Base-by-base conservation (phyloP, 176 grass and related monocot species). In the Canna indica region DNA sequence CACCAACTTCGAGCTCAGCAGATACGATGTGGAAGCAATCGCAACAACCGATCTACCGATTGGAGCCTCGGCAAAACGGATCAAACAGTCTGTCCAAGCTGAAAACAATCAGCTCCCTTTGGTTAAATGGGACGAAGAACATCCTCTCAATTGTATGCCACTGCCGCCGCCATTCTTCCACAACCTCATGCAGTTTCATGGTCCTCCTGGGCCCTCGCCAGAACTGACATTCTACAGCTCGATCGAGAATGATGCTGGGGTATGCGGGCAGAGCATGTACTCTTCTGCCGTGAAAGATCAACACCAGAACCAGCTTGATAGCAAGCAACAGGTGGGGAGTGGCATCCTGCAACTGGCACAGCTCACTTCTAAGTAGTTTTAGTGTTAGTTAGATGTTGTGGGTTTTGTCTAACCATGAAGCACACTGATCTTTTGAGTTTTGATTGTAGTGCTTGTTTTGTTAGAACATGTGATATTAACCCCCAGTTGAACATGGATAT, bases 11-110 rank as follows among this genome's bases (percentile, higher is more conserved):
- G 77, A 84, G 63, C 82, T 87, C 30, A 83, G 86, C 69, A 79
- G 86, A 39, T 97, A 97, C 71, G 77, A 97, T 69, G 75, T 97
- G 47, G 84, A 85, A 71, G 84, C 86, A 6, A 92, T 97, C 60
- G 81, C 82, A 20, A 68, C 26, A 35, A 77, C 66, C 1, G 86
- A 97, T 13, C 83, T 97, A 35, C 94, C 94, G 24, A 78, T 97
- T 32, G 83, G 71, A 11, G 71, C 75, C 15, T 53, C 82, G 0
- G 80, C 63, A 17, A 83, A 77, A 57, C 73, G 69, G 71, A 24
- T 61, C 47, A 84, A 60, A 25, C 50, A 44, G 14, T 59, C 75
- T 15, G 16, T 46, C 26, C 47, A 77, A 44, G 0, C 18, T 4
- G 65, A 69, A 7, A 5, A 32, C 16, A 33, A 45, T 16, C 64